Conservation (phyloP, 257 asterid genomes). For the Osmanthus fragrans region DNA sequence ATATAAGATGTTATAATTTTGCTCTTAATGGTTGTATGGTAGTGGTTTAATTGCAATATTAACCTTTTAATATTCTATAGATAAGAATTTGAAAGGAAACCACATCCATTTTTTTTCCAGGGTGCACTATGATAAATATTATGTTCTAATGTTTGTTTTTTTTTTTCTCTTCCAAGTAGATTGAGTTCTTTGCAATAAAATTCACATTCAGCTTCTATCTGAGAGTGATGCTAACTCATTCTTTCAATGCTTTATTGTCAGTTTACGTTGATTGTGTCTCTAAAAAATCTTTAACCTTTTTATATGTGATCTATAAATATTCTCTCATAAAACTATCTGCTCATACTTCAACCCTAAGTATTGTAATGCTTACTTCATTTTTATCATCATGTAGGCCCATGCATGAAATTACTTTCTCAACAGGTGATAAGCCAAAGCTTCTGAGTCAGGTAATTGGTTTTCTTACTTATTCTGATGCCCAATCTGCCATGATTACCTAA, state of each 20-base stretch:
- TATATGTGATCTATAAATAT: not conserved
- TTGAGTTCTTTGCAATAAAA: too few species aligned
- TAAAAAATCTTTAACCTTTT: not conserved
- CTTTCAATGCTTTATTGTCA: slow-evolving; percentile 19
- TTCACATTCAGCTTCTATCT: slow-evolving; percentile 2
- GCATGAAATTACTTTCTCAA: slow-evolving; percentile 97
- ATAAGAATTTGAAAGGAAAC: not conserved
- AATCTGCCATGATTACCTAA: slow-evolving; percentile 2
- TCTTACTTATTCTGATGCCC: slow-evolving; percentile 17
- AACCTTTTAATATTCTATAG: slow-evolving; percentile 12
- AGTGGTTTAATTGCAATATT: not conserved
- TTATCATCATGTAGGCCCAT: slow-evolving; percentile 66
- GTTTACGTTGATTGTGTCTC: not conserved
- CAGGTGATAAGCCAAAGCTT: slow-evolving; percentile 88
- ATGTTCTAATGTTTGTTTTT: not conserved
- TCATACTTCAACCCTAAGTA: slow-evolving; percentile 11
- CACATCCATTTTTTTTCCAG: not conserved
- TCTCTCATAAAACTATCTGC: slow-evolving; percentile 9
- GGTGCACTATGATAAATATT: not conserved
- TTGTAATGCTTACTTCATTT: slow-evolving; percentile 21
- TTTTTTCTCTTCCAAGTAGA: too few species aligned
- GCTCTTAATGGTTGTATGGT: slow-evolving; percentile 8
- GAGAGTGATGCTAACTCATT: slow-evolving; percentile 9
- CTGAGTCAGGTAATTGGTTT: slow-evolving; percentile 75
- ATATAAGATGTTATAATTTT: slow-evolving; percentile 23